Base-by-base conservation (phyloP, 306 rosid species). In the Vigna unguiculata region DNA sequence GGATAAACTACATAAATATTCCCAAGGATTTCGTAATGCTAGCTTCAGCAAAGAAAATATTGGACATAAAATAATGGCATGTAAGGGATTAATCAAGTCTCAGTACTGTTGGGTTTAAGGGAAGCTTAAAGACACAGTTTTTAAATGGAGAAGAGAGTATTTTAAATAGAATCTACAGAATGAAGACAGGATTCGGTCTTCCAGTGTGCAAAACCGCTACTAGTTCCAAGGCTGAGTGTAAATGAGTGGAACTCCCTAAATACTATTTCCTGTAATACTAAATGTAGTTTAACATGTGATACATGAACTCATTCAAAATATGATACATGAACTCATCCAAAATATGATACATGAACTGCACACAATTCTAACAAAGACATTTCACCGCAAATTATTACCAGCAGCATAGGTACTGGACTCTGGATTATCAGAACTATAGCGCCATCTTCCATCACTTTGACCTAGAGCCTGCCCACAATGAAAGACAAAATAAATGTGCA, bases 361-460 rank as follows among this genome's bases (percentile, higher is more conserved):
- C 2, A n/a, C 17, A 7, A 63, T 63, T 61, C 68, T 32, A n/a
- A 34, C 14, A 69, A 43, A 68, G 32, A 43, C 3, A 53, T 66
- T 74, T 77, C 9, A 15, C 14, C 14, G 24, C 40, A 82, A 49
- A 71, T 82, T 51, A 87, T 88, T 87, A 96, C 99, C 99, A 40
- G 99, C 96, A 76, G 98, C 98, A 88, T 79, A 90, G 81, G 93
- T 91, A 85, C 98, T 96, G 65, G 99, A 88, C 75, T 91, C 97
- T 1, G 98, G 93, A 30, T 93, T 96, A 76, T 85, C 88, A 24
- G 94, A 86, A 78, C 98, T 90, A 67, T 87, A 88, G 76, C 94
- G 96, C 99, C 99, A 96, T 76, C 94, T 93, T 88, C 99, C 99
- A 81, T 96, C 99, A 77, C 96, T 96, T 86, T 96, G 99, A 88